A percentile compares a stretch with the other conserved stretches of the same genome.
phyloP scores from a whole-genome alignment of 805 yeast species.

The Saccharomyces paradoxus region DNA sequence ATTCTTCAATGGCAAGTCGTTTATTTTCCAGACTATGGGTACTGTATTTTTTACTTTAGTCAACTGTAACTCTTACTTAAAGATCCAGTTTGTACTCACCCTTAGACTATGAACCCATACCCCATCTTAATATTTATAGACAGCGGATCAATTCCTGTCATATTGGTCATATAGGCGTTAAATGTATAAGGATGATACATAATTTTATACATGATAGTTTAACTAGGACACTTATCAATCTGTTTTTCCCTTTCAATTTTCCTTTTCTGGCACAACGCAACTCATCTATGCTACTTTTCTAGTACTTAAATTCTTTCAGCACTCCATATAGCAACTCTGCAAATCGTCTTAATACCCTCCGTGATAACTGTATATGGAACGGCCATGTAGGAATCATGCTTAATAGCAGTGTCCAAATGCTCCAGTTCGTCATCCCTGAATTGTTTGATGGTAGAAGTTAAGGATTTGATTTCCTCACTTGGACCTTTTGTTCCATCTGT shows the following conservation, averaged over 20 bases:
- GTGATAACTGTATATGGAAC: constrained; percentile 86
- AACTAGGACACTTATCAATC: neutral
- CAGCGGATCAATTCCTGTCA: neutral
- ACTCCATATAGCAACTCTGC: constrained; percentile 82
- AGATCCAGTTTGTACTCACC: neutral
- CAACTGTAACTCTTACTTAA: neutral
- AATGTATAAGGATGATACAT: neutral
- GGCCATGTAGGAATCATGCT: constrained; percentile 86
- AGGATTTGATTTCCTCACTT: constrained; percentile 44
- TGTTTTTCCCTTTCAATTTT: neutral
- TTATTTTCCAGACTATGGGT: neutral
- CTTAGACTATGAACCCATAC: neutral
- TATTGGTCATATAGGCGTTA: neutral
- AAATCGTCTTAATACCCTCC: constrained; percentile 74
- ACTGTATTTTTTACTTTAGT: neutral
- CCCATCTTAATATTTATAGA: neutral
- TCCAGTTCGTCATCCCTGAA: constrained; percentile 94
- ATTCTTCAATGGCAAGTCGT: neutral
- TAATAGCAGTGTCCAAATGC: constrained; percentile 88
- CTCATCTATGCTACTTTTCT: neutral
- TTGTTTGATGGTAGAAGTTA: constrained; percentile 56
- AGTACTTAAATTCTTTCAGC: constrained; percentile 66
- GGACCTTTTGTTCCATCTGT: constrained; percentile 23
- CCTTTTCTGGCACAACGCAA: neutral
- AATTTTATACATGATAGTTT: neutral